phyloP scores from a whole-genome alignment of 768 basidiomycete species.

The Trametes cingulata region DNA sequence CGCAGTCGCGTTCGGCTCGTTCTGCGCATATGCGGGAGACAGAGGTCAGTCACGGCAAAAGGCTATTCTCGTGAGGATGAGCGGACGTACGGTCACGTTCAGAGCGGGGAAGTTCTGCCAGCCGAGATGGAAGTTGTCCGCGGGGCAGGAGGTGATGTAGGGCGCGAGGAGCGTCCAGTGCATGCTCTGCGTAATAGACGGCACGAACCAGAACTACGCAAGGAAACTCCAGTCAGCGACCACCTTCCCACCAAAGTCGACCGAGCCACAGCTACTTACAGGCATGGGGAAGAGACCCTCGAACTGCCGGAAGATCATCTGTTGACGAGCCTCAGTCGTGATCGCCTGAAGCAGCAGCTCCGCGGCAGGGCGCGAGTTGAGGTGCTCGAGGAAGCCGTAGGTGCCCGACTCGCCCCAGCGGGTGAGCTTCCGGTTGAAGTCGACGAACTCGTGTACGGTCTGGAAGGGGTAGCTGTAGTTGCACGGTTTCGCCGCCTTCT shows the following conservation, averaged over 20 bases:
- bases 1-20: slow-evolving; percentile 33
- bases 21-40: slow-evolving; percentile 26
- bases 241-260: neutral
- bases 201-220: slow-evolving; percentile 46
- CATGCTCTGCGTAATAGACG: slow-evolving; percentile 62
- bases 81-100: slow-evolving; percentile 41
- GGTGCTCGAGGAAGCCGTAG: slow-evolving; percentile 64
- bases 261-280: slow-evolving; percentile 26
- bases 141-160: slow-evolving; percentile 53
- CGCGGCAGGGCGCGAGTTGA: slow-evolving; percentile 56
- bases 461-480: slow-evolving; percentile 56
- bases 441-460: slow-evolving; percentile 57
- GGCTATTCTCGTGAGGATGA: too few species aligned
- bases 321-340: slow-evolving; percentile 62
- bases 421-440: slow-evolving; percentile 51
- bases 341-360: slow-evolving; percentile 56
- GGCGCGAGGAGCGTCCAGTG: slow-evolving; percentile 61
- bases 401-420: slow-evolving; percentile 53
- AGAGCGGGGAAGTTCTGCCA: slow-evolving; percentile 60
- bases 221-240: neutral
- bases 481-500: slow-evolving; percentile 51
- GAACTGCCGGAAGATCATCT: slow-evolving; percentile 66
- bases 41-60: too few species aligned
- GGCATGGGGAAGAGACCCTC: slow-evolving; percentile 62
- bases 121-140: slow-evolving; percentile 49